A percentile compares a stretch with the other conserved stretches of the same genome.
phyloP scores from a whole-genome alignment of 352 stramenopile species.

The Pythium rhizo-oryzae region DNA sequence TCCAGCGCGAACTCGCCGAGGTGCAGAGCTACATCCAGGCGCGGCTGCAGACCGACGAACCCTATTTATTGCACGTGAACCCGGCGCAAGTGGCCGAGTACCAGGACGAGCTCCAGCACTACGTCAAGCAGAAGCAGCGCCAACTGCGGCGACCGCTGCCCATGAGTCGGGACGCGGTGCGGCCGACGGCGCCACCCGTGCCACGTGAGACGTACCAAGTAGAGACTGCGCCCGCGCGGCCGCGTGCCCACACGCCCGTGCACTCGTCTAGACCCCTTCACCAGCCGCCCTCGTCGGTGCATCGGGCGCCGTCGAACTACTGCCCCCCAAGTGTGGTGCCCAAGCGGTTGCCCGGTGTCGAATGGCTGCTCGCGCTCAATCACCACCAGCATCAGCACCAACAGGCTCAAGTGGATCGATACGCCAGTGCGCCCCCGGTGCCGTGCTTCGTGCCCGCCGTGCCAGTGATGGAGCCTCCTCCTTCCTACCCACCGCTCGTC shows the following conservation, averaged over 20 bases:
- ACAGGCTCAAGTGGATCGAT: not conserved
- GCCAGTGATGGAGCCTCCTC: not conserved
- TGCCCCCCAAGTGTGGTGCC: not conserved
- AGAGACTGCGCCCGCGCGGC: not conserved
- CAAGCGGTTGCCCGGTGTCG: constrained; percentile 12
- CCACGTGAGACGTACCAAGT: not conserved
- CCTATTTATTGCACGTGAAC: constrained; percentile 26
- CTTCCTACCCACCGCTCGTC: not conserved
- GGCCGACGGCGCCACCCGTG: not conserved
- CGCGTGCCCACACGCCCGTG: not conserved
- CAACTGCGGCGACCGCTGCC: constrained; percentile 21
- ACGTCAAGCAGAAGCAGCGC: constrained; percentile 29
- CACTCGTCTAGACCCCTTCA: not conserved
- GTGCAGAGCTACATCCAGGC: constrained; percentile 33
- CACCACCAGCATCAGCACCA: not conserved
- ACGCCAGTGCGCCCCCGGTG: not conserved
- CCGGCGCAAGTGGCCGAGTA: constrained; percentile 26
- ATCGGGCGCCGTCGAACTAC: not conserved
- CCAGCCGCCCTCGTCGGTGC: not conserved
- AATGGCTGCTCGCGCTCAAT: constrained; percentile 20
- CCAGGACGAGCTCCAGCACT: constrained; percentile 29
- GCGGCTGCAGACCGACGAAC: constrained; percentile 23
- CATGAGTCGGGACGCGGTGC: not conserved
- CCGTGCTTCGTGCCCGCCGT: not conserved
- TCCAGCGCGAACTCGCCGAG: constrained; percentile 25